Evolutionary conservation across 371 early-diverging fungal genomes (phyloP).

Genomic region (Mucor circinelloides): DNA sequence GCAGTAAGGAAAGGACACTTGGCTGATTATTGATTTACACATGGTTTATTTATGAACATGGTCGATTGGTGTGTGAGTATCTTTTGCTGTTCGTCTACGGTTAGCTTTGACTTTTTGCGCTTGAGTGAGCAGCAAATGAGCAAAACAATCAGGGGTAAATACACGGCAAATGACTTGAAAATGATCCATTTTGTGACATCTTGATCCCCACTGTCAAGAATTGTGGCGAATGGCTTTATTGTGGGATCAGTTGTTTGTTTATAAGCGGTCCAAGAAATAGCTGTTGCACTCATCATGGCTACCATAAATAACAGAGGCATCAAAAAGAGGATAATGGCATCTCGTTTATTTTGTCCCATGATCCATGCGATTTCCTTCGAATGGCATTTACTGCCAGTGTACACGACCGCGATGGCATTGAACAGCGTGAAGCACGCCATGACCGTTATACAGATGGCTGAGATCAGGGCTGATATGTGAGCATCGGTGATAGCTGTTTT

Average conservation of each 20-base stretch:
- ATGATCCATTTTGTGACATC: not conserved
- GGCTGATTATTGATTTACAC: not conserved
- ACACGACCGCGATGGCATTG: constrained; percentile 12
- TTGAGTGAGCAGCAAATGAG: constrained; percentile 8
- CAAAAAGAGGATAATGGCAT: constrained; percentile 11
- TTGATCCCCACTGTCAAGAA: not conserved
- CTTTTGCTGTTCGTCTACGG: not conserved
- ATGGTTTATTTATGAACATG: not conserved
- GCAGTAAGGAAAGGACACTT: not conserved
- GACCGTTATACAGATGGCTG: constrained; percentile 24
- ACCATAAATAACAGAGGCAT: constrained; percentile 16
- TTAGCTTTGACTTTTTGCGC: not conserved
- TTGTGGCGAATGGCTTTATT: not conserved
- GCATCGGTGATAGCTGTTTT: constrained; percentile 11
- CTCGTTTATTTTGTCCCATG: constrained; percentile 15
- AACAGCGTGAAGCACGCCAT: constrained; percentile 12
- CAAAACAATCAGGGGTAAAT: constrained; percentile 8
- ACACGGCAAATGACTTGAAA: not conserved
- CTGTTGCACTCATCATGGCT: constrained; percentile 5
- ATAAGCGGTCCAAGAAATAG: constrained; percentile 12
- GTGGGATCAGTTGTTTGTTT: not conserved
- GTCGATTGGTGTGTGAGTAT: not conserved
- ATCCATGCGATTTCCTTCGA: constrained; percentile 9
- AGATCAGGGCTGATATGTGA: not conserved
- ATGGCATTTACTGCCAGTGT: constrained; percentile 11